Base-by-base conservation (phyloP, 129 eudicot species). In the Ambrosia artemisiifolia region DNA sequence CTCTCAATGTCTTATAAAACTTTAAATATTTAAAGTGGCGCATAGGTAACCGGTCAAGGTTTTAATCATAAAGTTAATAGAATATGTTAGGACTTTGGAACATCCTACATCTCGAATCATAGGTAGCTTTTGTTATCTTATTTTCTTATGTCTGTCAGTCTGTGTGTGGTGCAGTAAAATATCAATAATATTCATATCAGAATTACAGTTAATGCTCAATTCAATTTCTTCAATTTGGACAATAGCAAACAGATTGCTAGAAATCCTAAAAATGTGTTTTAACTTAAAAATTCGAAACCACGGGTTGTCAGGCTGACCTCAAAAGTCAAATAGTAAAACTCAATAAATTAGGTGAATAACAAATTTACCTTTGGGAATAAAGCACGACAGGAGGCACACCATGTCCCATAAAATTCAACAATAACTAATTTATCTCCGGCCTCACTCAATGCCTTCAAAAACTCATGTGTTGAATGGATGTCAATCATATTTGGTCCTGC, bases 361-460 rank as follows among this genome's bases (percentile, higher is more conserved):
- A 70, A 75, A 68, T 14, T 38, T 83, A 93, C 98, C 98, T 90
- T 93, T 12, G 98, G 98, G 79, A 87, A 93, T 73, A 93, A 79
- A 75, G 98, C 98, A 75, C 92, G 86, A 61, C 98, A 93, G 49
- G 98, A 93, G 73, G 95, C 98, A 84, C 98, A 93, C 98, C 96
- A 55, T 55, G 96, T 90, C 59, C 93, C 97, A 75, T 90, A 94
- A 65, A 94, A 94, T 79, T 94, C 97, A 47, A 90, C 99, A 49
- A 94, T 85, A 47, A 94, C 99, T 54, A 94, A 78, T 75, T 78
- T 86, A 49, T 94, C 99, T 72, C 99, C 99, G 48, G 99, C 99
- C 78, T 88, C 82, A 77, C 95, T 83, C 65, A 90, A 79, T 43
- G 93, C 91, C 16, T 68, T 74, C 59, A 94, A 77, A 70, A 94